These are phyloP conservation scores for Hymenoscyphus repandus DNA, from an alignment of 2,329 filamentous ascomycete genomes.

Conservation along the genomic window DNA sequence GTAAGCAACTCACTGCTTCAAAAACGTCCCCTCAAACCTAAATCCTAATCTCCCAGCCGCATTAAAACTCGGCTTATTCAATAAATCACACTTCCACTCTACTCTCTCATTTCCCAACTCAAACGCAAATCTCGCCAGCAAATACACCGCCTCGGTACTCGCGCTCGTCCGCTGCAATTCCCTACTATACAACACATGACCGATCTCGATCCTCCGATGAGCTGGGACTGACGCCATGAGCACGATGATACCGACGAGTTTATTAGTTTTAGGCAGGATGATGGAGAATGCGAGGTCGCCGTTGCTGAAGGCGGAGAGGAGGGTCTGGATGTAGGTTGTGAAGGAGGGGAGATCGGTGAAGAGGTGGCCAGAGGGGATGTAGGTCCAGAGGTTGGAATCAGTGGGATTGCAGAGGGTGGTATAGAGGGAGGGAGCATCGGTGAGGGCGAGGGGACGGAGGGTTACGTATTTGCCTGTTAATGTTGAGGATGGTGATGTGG, in stretches of 20 bases:
- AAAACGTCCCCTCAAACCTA: constrained; percentile 52
- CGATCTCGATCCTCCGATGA: constrained; percentile 52
- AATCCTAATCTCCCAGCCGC: constrained; percentile 57
- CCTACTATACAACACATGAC: constrained; percentile 46
- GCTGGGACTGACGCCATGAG: constrained; percentile 42
- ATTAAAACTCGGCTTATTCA: constrained; percentile 48
- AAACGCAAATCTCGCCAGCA: constrained; percentile 50
- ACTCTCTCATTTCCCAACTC: constrained; percentile 51
- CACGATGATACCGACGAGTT: constrained; percentile 36
- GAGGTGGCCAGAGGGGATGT: constrained; percentile 34
- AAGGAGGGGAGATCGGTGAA: constrained; percentile 31
- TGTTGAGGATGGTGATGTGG: constrained; percentile 1
- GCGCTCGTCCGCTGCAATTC: constrained; percentile 47
- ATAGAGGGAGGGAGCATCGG: constrained; percentile 21
- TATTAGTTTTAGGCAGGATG: constrained; percentile 22
- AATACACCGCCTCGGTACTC: constrained; percentile 53
- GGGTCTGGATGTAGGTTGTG: constrained; percentile 23
- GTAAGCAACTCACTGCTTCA: constrained; percentile 41
- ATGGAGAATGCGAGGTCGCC: background rate
- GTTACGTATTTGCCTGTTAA: constrained; percentile 15
- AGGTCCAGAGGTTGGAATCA: constrained; percentile 35
- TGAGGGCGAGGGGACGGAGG: constrained; percentile 15
- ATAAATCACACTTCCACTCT: constrained; percentile 59
- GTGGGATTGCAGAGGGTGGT: constrained; percentile 14
- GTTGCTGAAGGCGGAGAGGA: background rate